Percentiles rank a stretch among this genome's conserved stretches.
phyloP scores from a whole-genome alignment of 352 stramenopile genomes.

The Saprolegnia diclina region DNA sequence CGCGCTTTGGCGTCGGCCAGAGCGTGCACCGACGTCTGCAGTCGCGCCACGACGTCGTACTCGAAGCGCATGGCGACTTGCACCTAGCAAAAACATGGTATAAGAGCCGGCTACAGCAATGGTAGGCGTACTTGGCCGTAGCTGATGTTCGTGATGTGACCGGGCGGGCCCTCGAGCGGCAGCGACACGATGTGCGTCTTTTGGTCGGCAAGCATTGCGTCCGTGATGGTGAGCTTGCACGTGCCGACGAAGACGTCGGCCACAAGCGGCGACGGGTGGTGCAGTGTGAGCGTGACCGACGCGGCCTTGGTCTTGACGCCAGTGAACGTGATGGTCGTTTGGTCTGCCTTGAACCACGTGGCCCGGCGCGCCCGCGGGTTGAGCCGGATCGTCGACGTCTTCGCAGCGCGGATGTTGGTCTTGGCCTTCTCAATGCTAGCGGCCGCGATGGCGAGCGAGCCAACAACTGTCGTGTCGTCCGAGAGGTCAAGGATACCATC shows the following conservation, averaged over 20 bases:
- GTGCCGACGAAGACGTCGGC: constrained; percentile 59
- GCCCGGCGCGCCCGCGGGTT: constrained; percentile 35
- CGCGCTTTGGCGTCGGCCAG: constrained; percentile 52
- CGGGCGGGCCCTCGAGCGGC: constrained; percentile 40
- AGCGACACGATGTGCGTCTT: constrained; percentile 48
- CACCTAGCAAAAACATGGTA: constrained; percentile 37
- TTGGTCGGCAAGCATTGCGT: constrained; percentile 69
- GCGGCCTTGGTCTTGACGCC: constrained; percentile 58
- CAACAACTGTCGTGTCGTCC: constrained; percentile 28
- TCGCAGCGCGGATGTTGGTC: constrained; percentile 56
- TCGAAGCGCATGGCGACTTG: constrained; percentile 56
- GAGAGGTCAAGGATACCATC: constrained; percentile 36
- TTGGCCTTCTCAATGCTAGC: constrained; percentile 57
- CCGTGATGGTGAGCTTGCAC: constrained; percentile 51
- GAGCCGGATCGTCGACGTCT: constrained; percentile 61
- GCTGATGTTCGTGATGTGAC: background rate
- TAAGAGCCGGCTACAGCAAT: background rate
- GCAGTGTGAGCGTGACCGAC: constrained; percentile 13
- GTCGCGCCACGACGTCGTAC: constrained; percentile 41
- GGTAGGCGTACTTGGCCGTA: constrained; percentile 3
- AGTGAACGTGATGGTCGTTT: constrained; percentile 50
- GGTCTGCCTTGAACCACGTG: constrained; percentile 29
- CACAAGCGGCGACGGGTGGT: constrained; percentile 30
- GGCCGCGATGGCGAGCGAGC: constrained; percentile 36
- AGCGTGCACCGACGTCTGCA: constrained; percentile 38